Percentiles rank a stretch among this genome's conserved stretches.
phyloP scores from a whole-genome alignment of 83 land plant genomes.

The Diphasiastrum complanatum region DNA sequence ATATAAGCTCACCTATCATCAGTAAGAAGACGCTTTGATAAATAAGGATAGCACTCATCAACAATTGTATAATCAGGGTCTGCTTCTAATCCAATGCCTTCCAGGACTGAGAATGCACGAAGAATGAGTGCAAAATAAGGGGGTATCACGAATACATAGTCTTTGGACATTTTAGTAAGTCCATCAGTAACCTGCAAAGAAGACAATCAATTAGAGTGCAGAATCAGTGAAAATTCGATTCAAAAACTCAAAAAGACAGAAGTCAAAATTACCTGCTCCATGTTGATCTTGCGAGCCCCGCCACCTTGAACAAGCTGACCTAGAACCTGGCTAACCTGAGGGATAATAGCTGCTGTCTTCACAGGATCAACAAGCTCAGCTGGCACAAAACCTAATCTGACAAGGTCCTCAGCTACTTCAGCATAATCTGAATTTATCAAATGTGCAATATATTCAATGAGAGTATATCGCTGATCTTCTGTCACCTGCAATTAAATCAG shows the following conservation, averaged over 20 bases:
- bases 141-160: conserved; percentile 44
- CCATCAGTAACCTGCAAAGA: conserved; percentile 37
- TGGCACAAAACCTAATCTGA: conserved; percentile 50
- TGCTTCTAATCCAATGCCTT: conserved; percentile 49
- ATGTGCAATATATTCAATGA: conserved; percentile 44
- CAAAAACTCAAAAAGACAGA: neutral
- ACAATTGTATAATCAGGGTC: conserved; percentile 46
- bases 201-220: too few species aligned
- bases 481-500: conserved; percentile 32
- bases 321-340: conserved; percentile 36
- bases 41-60: conserved; percentile 44
- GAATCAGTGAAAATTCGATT: neutral
- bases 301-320: conserved; percentile 46
- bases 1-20: conserved; percentile 51
- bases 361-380: conserved; percentile 38
- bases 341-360: conserved; percentile 40
- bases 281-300: conserved; percentile 45
- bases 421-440: conserved; percentile 40
- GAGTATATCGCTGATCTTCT: conserved; percentile 42
- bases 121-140: conserved; percentile 52
- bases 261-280: conserved; percentile 48
- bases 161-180: conserved; percentile 36
- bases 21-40: conserved; percentile 43
- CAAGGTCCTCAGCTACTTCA: conserved; percentile 47
- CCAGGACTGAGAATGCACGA: conserved; percentile 44